phyloP scores from a whole-genome alignment of 2,329 filamentous ascomycete species.

The Tolypocladium ovalisporum region DNA sequence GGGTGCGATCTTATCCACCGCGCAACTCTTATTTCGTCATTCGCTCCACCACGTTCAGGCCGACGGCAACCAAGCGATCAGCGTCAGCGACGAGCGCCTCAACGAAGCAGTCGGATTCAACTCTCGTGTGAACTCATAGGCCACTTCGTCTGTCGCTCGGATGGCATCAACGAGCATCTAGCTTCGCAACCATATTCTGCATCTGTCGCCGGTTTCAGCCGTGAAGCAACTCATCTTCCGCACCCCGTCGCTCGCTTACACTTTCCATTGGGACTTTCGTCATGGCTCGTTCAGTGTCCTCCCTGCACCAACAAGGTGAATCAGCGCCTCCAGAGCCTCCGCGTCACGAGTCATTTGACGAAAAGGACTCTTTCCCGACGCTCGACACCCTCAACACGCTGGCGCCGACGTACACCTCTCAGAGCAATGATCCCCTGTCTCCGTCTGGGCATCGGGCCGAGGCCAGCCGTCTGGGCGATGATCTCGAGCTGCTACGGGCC shows the following conservation, averaged over 20 bases:
- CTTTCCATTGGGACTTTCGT: background rate
- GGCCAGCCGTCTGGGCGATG: conserved; percentile 31
- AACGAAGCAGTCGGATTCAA: background rate
- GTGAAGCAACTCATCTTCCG: background rate
- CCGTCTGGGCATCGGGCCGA: conserved; percentile 19
- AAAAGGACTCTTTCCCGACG: conserved; percentile 14
- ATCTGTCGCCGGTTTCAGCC: background rate
- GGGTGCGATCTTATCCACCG: background rate
- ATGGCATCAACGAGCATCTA: background rate
- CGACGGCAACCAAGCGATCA: background rate
- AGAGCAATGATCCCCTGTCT: conserved; percentile 10
- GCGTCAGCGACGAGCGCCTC: background rate
- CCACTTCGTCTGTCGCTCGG: background rate
- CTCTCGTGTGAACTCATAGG: background rate
- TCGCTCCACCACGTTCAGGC: background rate
- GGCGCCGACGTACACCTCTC: conserved; percentile 10
- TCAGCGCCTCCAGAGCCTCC: background rate
- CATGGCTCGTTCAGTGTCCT: background rate
- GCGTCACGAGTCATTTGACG: conserved; percentile 8
- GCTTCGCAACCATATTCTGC: background rate
- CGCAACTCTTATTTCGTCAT: background rate
- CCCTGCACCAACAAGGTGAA: background rate
- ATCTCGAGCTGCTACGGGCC: conserved; percentile 36
- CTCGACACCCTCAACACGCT: conserved; percentile 19
- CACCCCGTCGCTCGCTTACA: background rate